These are phyloP conservation scores for Naganishia liquefaciens DNA, from an alignment of 1,284 basidiomycete genomes.

Conservation along the genomic window DNA sequence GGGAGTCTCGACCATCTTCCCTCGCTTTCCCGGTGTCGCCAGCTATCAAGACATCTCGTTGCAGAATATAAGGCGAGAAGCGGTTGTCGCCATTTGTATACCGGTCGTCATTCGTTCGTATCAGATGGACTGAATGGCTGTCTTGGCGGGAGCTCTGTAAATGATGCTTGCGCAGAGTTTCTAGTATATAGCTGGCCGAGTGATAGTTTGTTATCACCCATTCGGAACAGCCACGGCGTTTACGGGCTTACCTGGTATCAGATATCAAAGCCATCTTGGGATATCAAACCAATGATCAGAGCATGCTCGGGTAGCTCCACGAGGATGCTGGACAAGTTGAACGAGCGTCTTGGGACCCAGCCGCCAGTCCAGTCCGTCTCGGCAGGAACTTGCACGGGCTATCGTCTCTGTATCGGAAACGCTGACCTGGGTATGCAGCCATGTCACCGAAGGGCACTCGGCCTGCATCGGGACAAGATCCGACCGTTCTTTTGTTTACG, in stretches of 20 bases:
- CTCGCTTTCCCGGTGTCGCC: too few species aligned
- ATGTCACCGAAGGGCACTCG: too few species aligned
- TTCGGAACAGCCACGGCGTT: background rate
- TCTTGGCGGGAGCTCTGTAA: conserved; percentile 13
- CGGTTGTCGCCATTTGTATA: background rate
- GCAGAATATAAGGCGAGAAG: conserved; percentile 13
- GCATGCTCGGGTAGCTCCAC: background rate
- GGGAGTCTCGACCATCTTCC: background rate
- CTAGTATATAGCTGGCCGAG: conserved; percentile 10
- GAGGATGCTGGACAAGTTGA: too few species aligned
- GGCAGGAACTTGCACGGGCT: too few species aligned
- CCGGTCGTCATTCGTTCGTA: conserved; percentile 3
- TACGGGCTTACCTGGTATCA: conserved; percentile 14
- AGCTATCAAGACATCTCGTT: background rate
- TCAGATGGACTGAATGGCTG: conserved; percentile 2
- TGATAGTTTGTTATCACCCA: too few species aligned
- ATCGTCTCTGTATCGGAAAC: too few species aligned
- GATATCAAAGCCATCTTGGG: conserved; percentile 29
- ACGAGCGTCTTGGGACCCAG: too few species aligned
- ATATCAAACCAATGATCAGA: background rate
- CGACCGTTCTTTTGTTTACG: too few species aligned
- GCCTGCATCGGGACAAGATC: too few species aligned
- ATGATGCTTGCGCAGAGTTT: conserved; percentile 15
- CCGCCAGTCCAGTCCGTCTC: too few species aligned
- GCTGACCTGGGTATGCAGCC: too few species aligned